phyloP scores from a whole-genome alignment of 208 protist genomes.

The Trypanosoma brucei region DNA sequence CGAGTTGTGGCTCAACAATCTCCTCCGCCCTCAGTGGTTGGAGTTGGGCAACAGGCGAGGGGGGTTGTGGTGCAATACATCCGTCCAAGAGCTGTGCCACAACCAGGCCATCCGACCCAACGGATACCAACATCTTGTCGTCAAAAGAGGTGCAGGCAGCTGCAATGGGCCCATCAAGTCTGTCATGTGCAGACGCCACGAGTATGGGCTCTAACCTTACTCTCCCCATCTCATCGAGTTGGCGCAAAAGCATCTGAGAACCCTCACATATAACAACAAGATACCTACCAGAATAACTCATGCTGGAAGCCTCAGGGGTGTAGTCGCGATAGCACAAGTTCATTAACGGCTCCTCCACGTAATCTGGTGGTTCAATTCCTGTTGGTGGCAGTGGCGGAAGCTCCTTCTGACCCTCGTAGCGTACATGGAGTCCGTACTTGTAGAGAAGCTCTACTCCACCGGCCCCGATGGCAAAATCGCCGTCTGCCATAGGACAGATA shows the following conservation, averaged over 20 bases:
- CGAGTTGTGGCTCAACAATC: constrained; percentile 13
- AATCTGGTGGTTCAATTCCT: constrained; percentile 76
- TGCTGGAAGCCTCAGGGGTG: constrained; percentile 31
- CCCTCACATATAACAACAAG: constrained; percentile 46
- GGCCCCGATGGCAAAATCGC: constrained; percentile 55
- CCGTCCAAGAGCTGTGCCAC: constrained; percentile 69
- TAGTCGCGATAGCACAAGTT: constrained; percentile 80
- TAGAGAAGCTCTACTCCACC: constrained; percentile 71
- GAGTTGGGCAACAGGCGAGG: background rate
- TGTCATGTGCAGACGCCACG: constrained; percentile 71
- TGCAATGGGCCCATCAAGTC: constrained; percentile 48
- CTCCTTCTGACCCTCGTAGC: constrained; percentile 47
- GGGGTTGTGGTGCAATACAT: constrained; percentile 15
- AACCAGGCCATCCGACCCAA: constrained; percentile 86
- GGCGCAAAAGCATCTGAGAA: constrained; percentile 25
- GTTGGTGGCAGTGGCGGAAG: constrained; percentile 83
- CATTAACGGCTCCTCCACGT: constrained; percentile 83
- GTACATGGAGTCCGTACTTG: constrained; percentile 46
- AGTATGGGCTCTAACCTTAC: constrained; percentile 20
- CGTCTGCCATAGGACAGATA: constrained; percentile 40
- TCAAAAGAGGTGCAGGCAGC: constrained; percentile 79
- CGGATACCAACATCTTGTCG: constrained; percentile 79
- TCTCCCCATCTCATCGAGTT: constrained; percentile 17
- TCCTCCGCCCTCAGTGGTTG: constrained; percentile 13
- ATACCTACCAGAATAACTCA: constrained; percentile 21